These are phyloP conservation scores for Cyphellophora attinorum DNA, from an alignment of 2,329 filamentous ascomycete genomes.

Conservation along the genomic window DNA sequence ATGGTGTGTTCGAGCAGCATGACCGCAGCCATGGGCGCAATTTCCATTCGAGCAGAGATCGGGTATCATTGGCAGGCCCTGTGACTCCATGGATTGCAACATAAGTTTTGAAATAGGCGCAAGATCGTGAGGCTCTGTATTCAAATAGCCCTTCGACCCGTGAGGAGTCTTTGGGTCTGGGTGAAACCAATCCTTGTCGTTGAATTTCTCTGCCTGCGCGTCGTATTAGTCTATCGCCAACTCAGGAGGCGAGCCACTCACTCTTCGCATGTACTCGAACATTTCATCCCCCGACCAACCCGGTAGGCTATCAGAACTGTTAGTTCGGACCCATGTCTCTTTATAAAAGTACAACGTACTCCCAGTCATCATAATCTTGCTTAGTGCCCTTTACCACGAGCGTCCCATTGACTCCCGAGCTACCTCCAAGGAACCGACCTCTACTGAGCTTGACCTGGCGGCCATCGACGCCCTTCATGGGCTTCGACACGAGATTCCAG, in stretches of 20 bases:
- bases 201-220: constrained; percentile 48
- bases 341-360: constrained; percentile 31
- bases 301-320: constrained; percentile 39
- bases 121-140: constrained; percentile 49
- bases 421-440: constrained; percentile 19
- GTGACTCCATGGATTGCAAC: constrained; percentile 44
- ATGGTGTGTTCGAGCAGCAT: constrained; percentile 43
- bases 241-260: constrained; percentile 26
- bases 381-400: constrained; percentile 33
- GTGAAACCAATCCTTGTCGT: constrained; percentile 48
- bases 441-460: constrained; percentile 5
- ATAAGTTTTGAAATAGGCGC: constrained; percentile 49
- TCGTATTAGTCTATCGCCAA: constrained; percentile 1
- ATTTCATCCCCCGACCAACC: constrained; percentile 47
- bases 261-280: constrained; percentile 48
- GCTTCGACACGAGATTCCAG: constrained; percentile 33
- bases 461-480: constrained; percentile 3
- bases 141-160: constrained; percentile 42
- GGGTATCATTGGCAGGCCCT: constrained; percentile 44
- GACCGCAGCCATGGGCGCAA: constrained; percentile 46
- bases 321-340: background rate
- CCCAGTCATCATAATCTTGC: constrained; percentile 47
- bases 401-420: constrained; percentile 35
- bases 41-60: constrained; percentile 52
- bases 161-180: constrained; percentile 36